phyloP scores from a whole-genome alignment of 148 eudicot species.

The Amaranthus cruentus region DNA sequence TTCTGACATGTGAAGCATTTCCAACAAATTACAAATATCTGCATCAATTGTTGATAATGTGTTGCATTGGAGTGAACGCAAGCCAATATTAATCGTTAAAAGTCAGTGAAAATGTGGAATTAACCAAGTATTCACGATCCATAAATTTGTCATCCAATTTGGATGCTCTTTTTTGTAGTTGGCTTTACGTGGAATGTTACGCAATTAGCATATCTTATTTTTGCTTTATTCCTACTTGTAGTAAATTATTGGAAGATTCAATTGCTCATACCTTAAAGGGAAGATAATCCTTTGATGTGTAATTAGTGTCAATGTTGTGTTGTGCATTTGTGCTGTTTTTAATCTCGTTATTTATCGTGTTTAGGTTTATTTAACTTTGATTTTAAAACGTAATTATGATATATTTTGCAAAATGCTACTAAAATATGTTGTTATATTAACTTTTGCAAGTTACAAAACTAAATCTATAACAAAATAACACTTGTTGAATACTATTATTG shows the following conservation, averaged over 20 bases:
- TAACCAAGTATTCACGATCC: conserved; percentile 11
- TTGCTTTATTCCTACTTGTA: conserved; percentile 19
- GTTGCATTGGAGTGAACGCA: conserved; percentile 21
- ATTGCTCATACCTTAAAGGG: neutral
- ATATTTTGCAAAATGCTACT: too few species aligned
- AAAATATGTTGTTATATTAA: too few species aligned
- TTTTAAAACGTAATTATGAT: too few species aligned
- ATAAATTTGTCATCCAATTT: conserved; percentile 7
- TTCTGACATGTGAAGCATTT: too few species aligned
- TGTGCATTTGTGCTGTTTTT: too few species aligned
- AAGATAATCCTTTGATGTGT: neutral
- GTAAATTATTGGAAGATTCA: neutral
- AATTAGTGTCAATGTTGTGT: neutral
- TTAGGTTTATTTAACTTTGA: too few species aligned
- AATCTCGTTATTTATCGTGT: too few species aligned
- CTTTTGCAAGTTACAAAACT: too few species aligned
- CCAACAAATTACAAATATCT: too few species aligned
- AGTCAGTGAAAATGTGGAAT: conserved; percentile 1
- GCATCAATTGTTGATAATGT: too few species aligned
- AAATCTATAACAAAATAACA: too few species aligned
- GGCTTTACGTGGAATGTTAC: conserved; percentile 17
- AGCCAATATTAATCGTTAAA: conserved; percentile 16
- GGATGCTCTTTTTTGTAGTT: conserved; percentile 10
- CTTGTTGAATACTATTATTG: too few species aligned
- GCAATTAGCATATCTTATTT: conserved; percentile 10